A percentile compares a stretch with the other conserved stretches of the same genome.
phyloP scores from a whole-genome alignment of 371 early-diverging fungal genomes.

The Rhizopus arrhizus region DNA sequence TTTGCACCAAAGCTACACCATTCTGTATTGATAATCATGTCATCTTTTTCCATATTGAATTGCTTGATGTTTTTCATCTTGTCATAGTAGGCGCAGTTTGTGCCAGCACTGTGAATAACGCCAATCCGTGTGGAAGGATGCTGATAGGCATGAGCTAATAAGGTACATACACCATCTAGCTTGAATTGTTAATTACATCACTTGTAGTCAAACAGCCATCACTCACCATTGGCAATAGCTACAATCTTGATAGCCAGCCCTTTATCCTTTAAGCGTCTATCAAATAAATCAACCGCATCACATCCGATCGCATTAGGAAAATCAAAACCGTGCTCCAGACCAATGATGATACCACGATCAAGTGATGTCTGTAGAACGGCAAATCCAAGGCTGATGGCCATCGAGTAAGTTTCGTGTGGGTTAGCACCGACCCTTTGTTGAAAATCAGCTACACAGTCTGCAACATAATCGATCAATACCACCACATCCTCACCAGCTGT shows the following conservation, averaged over 20 bases:
- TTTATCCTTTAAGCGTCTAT: conserved; percentile 39
- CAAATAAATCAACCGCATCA: conserved; percentile 46
- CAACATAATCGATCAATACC: conserved; percentile 48
- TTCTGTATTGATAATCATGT: conserved; percentile 91
- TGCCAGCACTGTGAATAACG: conserved; percentile 92
- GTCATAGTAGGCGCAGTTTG: conserved; percentile 88
- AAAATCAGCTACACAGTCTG: conserved; percentile 52
- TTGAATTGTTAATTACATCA: not conserved
- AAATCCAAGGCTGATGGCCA: conserved; percentile 52
- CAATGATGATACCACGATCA: conserved; percentile 41
- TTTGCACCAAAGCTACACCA: conserved; percentile 76
- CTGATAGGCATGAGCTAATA: conserved; percentile 86
- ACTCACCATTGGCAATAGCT: conserved; percentile 55
- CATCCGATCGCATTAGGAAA: conserved; percentile 47
- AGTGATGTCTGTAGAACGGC: conserved; percentile 50
- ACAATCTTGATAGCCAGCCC: conserved; percentile 48
- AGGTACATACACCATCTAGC: conserved; percentile 90
- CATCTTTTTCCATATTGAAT: conserved; percentile 30
- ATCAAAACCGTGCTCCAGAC: conserved; percentile 48
- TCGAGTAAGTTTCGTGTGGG: conserved; percentile 25
- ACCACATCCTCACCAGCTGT: conserved; percentile 60
- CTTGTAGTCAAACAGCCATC: not conserved
- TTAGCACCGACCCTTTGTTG: conserved; percentile 34
- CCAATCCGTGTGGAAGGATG: conserved; percentile 85
- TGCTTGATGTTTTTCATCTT: conserved; percentile 39